phyloP scores from a whole-genome alignment of 345 rosid genomes.

The Linum usitatissimum region DNA sequence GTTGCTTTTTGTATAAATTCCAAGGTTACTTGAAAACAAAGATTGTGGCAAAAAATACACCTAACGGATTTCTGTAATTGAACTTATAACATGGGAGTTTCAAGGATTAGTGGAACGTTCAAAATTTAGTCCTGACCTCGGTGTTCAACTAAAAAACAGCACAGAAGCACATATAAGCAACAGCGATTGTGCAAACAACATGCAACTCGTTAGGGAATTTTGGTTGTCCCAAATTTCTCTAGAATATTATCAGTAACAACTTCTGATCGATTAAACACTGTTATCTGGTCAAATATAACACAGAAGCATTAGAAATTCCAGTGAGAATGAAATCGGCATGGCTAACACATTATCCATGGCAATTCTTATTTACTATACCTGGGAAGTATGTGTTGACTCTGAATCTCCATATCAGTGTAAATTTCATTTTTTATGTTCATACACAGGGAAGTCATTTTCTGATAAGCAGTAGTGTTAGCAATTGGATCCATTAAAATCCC shows the following conservation, averaged over 20 bases:
- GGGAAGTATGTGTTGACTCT: conserved; percentile 78
- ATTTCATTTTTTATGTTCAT: conserved; percentile 73
- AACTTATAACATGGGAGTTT: neutral
- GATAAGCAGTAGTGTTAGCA: conserved; percentile 73
- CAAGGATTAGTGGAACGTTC: neutral
- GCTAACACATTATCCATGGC: neutral
- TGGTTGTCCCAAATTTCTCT: too few species aligned
- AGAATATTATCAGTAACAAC: neutral
- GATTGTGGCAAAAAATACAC: too few species aligned
- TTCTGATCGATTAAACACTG: neutral
- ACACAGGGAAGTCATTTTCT: conserved; percentile 76
- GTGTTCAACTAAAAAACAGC: neutral
- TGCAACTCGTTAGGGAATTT: neutral
- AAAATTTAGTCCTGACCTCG: neutral
- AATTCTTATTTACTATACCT: conserved; percentile 31
- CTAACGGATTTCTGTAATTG: neutral
- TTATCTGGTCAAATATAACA: neutral
- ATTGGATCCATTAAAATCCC: conserved; percentile 49
- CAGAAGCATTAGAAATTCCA: neutral
- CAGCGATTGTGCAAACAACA: neutral
- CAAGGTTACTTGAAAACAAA: too few species aligned
- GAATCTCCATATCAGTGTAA: conserved; percentile 82
- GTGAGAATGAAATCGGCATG: neutral
- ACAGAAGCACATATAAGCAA: neutral
- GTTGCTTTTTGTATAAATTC: too few species aligned